Evolutionary conservation across 768 basidiomycete species (phyloP), one percentile per base, ranked within the genome.

Genomic region (Suillus placidus): DNA sequence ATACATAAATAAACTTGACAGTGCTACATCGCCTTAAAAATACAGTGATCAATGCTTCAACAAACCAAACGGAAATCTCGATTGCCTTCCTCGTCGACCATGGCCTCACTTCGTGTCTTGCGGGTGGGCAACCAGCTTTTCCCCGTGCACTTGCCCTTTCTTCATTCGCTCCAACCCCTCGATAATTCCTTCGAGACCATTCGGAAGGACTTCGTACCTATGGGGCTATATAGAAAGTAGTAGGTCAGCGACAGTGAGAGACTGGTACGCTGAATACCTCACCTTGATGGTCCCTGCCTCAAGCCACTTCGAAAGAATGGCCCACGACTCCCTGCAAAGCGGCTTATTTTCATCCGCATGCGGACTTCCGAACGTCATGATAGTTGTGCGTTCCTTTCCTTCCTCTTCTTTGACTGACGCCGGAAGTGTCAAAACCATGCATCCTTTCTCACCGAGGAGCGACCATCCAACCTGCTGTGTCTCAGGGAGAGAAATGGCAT

Each of bases 81-180:
- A 26, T 35, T 56, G 6, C 34, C 47, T 49, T 23, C n/a, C 20
- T 35, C 52, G 14, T 30, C 51, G 30, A 30, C 30, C 30, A 14
- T 38, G 16, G 26, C 30, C 66, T 66, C 60, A 76, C 61, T 49
- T 66, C 8, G 78, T 79, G 45, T 83, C 80, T 64, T 78, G 78
- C 20, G 82, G 83, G 62, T 72, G 78, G 1, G 66, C 80, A 10
- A 85, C 76, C 23, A 85, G 69, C 69, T 85, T 85, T 18, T 66
- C 70, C 6, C 79, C 83, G n/a, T 81, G 83, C 37, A 84, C 74
- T 62, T 80, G 63, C 10, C 79, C 75, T 3, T 67, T 66, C 70
- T 71, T 73, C 69, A 85, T 51, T 66, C 71, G 71, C 54, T 79
- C 72, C 35, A 85, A 68, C 2, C 80, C 83, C 12, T 61, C 74